Evolutionary conservation across 2,329 filamentous ascomycete species (phyloP), one percentile per base, ranked within the genome.

Genomic region (Microsporum audouinii): DNA sequence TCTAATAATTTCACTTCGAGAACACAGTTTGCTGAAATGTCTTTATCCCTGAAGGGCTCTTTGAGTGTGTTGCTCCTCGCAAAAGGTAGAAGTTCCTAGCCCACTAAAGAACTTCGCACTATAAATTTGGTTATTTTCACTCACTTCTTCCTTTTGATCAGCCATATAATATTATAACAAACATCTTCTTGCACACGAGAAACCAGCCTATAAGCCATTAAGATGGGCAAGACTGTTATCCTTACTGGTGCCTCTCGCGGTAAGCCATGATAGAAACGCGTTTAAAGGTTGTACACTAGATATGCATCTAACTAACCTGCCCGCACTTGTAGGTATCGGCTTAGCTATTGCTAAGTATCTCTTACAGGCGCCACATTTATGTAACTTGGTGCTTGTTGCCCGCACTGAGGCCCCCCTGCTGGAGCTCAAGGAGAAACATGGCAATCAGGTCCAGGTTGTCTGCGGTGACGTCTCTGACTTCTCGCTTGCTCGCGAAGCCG

Each of bases 161-260:
- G 6, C n/a, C 23, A 51, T 12, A 51, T 7, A 51, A 31, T 5
- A 29, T 31, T 10, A 10, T 31, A 51, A 27, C 27, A 51, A 51
- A 51, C 23, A 31, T 12, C 45, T 51, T 14, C 8, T 17, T 55
- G 33, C 29, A 36, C 10, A 14, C 10, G 1, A 31, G 31, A 55
- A 36, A 55, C 31, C 31, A 29, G 2, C 31, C 29, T 55, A 17
- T 36, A 36, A 34, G 33, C 51, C 31, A n/a, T 56, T 33, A 60
- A 39, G 23, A 60, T 60, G 58, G 63, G 58, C 6, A 88, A 89
- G 71, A 84, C 83, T 27, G 83, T 91, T 69, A 84, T 91, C 63
- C 77, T 91, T 31, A 87, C 85, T 0, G 85, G 85, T 61, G 84
- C 84, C 62, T 86, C 84, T 1, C 76, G 83, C 75, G 84, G 84